Evolutionary conservation across 345 rosid species (phyloP).

Genomic region (Aethionema arabicum): DNA sequence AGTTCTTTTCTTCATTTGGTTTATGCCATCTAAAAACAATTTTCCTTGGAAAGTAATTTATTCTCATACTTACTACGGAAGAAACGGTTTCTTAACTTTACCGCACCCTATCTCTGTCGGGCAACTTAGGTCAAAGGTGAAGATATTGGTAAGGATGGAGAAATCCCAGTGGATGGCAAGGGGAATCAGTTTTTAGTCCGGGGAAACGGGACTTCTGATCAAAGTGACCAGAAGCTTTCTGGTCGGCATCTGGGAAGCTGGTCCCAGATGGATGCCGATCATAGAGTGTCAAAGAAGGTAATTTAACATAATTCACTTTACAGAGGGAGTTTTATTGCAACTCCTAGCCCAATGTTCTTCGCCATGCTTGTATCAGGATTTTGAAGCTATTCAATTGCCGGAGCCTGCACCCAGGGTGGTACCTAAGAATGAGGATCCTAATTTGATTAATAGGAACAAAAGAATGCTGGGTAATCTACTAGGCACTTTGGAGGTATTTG

Average conservation of each 20-base stretch:
- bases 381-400: slow-evolving; percentile 40
- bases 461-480: slow-evolving; percentile 95
- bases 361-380: slow-evolving; percentile 45
- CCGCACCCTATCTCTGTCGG: not conserved
- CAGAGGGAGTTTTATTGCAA: not conserved
- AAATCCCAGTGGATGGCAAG: slow-evolving; percentile 26
- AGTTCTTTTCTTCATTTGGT: too few species aligned
- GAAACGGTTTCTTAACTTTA: not conserved
- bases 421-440: slow-evolving; percentile 94
- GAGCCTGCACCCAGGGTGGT: slow-evolving; percentile 85
- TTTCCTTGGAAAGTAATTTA: slow-evolving; percentile 10
- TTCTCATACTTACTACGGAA: slow-evolving; percentile 7
- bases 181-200: slow-evolving; percentile 31
- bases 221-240: slow-evolving; percentile 42
- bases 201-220: slow-evolving; percentile 36
- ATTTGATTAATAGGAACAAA: slow-evolving; percentile 81
- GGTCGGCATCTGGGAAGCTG: slow-evolving; percentile 45
- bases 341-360: not conserved
- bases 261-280: slow-evolving; percentile 61
- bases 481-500: slow-evolving; percentile 92
- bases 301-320: not conserved
- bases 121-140: slow-evolving; percentile 57
- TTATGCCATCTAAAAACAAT: not conserved
- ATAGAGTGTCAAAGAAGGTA: slow-evolving; percentile 55
- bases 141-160: slow-evolving; percentile 54